phyloP scores from a whole-genome alignment of 371 early-diverging fungal species.

The Actinomortierella wolfii region DNA sequence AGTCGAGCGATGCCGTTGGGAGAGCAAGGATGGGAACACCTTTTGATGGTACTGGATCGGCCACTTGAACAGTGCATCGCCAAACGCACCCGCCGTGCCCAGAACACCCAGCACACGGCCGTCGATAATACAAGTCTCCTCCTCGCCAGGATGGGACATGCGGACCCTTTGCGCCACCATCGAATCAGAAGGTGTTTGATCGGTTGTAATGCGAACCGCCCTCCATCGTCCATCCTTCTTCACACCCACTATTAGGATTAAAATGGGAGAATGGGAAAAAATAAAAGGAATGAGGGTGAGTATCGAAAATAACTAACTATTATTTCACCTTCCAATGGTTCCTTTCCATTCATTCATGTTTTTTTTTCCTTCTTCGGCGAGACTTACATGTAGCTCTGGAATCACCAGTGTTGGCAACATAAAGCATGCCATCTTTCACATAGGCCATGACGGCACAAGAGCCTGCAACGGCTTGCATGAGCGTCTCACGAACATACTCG shows the following conservation, averaged over 20 bases:
- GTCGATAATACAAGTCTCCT: constrained; percentile 50
- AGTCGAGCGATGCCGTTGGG: constrained; percentile 58
- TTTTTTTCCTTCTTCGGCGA: neutral
- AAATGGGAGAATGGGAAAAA: neutral
- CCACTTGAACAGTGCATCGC: constrained; percentile 77
- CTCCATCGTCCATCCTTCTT: constrained; percentile 53
- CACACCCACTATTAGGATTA: constrained; percentile 47
- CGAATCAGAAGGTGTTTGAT: constrained; percentile 63
- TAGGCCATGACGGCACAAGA: constrained; percentile 71
- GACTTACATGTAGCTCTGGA: constrained; percentile 53
- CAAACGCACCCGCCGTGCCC: constrained; percentile 76
- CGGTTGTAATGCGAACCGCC: constrained; percentile 56
- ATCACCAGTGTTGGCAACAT: constrained; percentile 73
- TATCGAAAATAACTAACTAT: too few species aligned
- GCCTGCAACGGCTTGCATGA: constrained; percentile 63
- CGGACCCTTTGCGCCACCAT: constrained; percentile 56
- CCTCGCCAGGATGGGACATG: constrained; percentile 70
- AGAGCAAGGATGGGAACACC: constrained; percentile 56
- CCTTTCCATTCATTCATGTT: too few species aligned
- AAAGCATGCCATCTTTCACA: constrained; percentile 62
- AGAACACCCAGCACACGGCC: constrained; percentile 71
- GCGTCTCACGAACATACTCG: constrained; percentile 46
- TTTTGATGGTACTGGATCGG: constrained; percentile 62
- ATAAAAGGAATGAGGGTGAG: neutral
- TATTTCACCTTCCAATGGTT: too few species aligned